These are phyloP conservation scores for Uronychia setigera DNA, from an alignment of 73 alveolate species.

Conservation along the genomic window DNA sequence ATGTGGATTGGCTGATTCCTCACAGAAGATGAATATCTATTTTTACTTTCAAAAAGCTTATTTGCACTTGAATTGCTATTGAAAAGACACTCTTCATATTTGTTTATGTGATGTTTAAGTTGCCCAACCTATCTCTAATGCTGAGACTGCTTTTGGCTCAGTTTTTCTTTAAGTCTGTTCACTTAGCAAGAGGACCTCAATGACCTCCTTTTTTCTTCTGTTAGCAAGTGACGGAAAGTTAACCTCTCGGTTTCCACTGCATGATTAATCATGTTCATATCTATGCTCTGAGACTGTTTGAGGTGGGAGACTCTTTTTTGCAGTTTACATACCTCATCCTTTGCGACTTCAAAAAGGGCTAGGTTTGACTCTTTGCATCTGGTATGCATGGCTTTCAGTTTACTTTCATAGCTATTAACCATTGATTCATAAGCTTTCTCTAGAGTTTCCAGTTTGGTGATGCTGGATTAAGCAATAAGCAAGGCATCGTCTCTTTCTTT, in stretches of 20 bases:
- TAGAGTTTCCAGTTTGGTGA: neutral
- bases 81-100: neutral
- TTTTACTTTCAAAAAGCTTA: neutral
- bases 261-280: too few species aligned
- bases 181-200: neutral
- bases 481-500: neutral
- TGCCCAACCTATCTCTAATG: neutral
- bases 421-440: neutral
- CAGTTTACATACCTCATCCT: neutral
- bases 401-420: neutral
- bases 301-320: neutral
- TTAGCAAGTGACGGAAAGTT: neutral
- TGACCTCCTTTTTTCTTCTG: neutral
- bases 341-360: neutral
- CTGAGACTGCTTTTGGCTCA: neutral
- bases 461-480: neutral
- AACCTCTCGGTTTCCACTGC: neutral
- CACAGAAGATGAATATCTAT: neutral
- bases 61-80: neutral
- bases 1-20: neutral
- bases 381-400: neutral
- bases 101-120: neutral
- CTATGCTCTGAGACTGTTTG: neutral
- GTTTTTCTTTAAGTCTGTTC: neutral
- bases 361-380: neutral